These are phyloP conservation scores for Mycena latifolia DNA, from an alignment of 768 basidiomycete genomes.

Conservation along the genomic window DNA sequence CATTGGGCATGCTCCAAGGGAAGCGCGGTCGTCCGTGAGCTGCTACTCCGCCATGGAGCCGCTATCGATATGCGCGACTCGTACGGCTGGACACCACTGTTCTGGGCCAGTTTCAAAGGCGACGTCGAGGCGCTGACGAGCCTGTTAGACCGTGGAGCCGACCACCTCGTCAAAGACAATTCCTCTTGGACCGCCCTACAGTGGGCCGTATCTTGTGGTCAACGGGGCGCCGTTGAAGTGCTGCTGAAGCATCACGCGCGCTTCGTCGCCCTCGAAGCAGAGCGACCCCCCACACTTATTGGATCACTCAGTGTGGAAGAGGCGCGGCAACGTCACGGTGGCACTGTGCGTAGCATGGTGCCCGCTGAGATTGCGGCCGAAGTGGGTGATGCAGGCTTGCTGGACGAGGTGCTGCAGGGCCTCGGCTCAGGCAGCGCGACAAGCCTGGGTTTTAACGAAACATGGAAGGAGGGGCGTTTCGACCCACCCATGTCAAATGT, in stretches of 20 bases:
- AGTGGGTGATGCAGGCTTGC: not conserved
- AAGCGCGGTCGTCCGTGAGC: constrained; percentile 21
- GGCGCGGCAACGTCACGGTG: not conserved
- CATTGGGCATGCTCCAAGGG: constrained; percentile 32
- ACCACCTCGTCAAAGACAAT: constrained; percentile 29
- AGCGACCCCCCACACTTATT: not conserved
- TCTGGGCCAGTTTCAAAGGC: constrained; percentile 32
- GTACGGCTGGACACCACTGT: constrained; percentile 27
- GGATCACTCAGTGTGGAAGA: not conserved
- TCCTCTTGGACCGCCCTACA: constrained; percentile 31
- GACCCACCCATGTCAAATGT: not conserved
- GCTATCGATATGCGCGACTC: constrained; percentile 22
- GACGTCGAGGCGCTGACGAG: constrained; percentile 15
- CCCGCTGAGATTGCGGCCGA: not conserved
- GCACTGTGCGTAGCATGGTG: not conserved
- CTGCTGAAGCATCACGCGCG: constrained; percentile 26
- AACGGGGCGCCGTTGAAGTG: constrained; percentile 5
- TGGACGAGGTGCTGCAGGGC: not conserved
- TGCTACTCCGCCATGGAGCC: constrained; percentile 19
- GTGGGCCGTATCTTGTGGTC: constrained; percentile 29
- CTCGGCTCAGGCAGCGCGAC: not conserved
- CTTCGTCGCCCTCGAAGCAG: constrained; percentile 5
- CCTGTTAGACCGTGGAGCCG: constrained; percentile 22
- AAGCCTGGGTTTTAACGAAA: not conserved
- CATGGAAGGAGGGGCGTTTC: not conserved